Evolutionary conservation across 148 eudicot genomes (phyloP).

Genomic region (Rheum nobile): DNA sequence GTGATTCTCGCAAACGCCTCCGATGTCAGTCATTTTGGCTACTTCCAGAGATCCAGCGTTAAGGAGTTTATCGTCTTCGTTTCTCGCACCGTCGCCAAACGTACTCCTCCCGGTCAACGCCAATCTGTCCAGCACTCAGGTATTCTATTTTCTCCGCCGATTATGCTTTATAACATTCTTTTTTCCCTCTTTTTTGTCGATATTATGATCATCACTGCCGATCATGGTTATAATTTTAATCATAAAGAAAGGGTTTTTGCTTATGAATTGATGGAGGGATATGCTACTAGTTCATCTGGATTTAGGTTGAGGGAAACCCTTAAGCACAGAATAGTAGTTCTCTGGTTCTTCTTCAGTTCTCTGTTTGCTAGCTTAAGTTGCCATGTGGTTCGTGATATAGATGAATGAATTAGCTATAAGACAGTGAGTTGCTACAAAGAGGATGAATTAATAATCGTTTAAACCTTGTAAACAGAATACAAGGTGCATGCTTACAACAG

Average conservation of each 20-base stretch:
- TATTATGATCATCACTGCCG: neutral
- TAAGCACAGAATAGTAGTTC: too few relatives aligned
- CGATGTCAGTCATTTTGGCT: conserved; percentile 54
- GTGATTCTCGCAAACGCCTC: conserved; percentile 39
- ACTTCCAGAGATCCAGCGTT: conserved; percentile 46
- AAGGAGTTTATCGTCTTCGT: conserved; percentile 50
- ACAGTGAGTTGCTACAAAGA: neutral
- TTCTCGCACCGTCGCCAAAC: conserved; percentile 49
- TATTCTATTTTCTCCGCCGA: neutral
- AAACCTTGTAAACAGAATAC: conserved; percentile 42
- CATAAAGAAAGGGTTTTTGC: neutral
- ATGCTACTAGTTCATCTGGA: neutral
- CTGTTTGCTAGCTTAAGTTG: neutral
- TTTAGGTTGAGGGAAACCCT: neutral
- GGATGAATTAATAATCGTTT: neutral
- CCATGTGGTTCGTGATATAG: neutral
- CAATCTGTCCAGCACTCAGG: conserved; percentile 70
- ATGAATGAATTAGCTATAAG: neutral
- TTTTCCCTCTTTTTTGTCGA: neutral
- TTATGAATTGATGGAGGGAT: neutral
- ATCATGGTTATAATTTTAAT: neutral
- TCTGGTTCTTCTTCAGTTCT: neutral
- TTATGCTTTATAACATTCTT: neutral
- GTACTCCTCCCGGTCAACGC: conserved; percentile 42
- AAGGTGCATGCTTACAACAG: conserved; percentile 89